These are phyloP conservation scores for Leccinum fuscescens DNA, from an alignment of 1,284 basidiomycete species.

Conservation along the genomic window DNA sequence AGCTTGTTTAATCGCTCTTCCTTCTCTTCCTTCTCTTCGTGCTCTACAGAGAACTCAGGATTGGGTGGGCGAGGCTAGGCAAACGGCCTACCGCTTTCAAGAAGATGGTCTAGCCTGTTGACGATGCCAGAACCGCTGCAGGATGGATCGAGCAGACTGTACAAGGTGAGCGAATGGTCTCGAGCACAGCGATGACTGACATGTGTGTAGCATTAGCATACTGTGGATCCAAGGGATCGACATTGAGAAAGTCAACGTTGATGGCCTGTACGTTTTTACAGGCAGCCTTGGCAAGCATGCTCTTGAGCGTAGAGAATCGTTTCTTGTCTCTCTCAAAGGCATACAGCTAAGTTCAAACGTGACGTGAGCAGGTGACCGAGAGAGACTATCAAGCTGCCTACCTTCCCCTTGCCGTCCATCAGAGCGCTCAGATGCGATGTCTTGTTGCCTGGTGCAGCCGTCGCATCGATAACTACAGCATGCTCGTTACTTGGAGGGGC, in stretches of 20 bases:
- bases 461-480: constrained; percentile 84
- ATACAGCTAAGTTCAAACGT: constrained; percentile 51
- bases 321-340: constrained; percentile 85
- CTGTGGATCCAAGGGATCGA: constrained; percentile 61
- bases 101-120: constrained; percentile 83
- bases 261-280: constrained; percentile 77
- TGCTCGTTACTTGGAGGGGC: constrained; percentile 51
- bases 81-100: constrained; percentile 56
- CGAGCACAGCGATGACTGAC: constrained; percentile 45
- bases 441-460: constrained; percentile 97
- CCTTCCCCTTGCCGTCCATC: constrained; percentile 79
- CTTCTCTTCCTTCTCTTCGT: constrained; percentile 48
- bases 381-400: constrained; percentile 28
- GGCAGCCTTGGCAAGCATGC: constrained; percentile 78
- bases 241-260: constrained; percentile 77
- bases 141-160: constrained; percentile 85
- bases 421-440: constrained; percentile 91
- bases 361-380: constrained; percentile 10
- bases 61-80: neutral
- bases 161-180: constrained; percentile 4
- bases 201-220: constrained; percentile 78
- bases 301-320: constrained; percentile 77
- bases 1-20: constrained; percentile 78
- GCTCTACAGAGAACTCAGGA: constrained; percentile 34
- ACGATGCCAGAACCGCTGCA: constrained; percentile 93